Base-by-base conservation (phyloP, 2,329 filamentous ascomycete species). In the Aspergillus puulaauensis region DNA sequence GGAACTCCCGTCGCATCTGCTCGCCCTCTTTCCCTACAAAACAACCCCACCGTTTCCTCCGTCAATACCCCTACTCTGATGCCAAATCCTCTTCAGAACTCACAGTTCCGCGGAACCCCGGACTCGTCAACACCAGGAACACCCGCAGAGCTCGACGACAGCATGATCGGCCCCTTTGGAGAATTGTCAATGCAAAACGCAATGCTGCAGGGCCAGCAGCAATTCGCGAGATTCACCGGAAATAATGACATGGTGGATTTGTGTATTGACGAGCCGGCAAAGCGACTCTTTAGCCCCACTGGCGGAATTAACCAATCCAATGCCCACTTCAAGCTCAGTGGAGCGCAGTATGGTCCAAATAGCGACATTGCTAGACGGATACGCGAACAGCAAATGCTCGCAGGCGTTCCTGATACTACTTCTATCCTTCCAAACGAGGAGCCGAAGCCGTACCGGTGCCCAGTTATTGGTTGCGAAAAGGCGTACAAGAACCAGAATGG, bases 401-500 rank as follows among this genome's bases (percentile, higher is more conserved):
- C 83, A 33, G 83, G 83, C 31, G 76, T 81, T 39, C 78, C 79
- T 27, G 79, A 81, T 63, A 78, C 75, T 35, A 76, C 73, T 15
- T 72, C 74, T 24, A 68, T 78, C 58, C 73, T 76, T 70, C 82
- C 84, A 58, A 89, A 89, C 15, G 93, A 98, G 72, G 93, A 99
- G 73, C 91, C 96, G 69, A 99, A 98, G 77, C 95, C 95, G 0
- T 99, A 96, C 82, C 90, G 93, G 73, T 99, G 95, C 70, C 95
- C 95, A 1, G 95, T 99, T 51, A 96, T 99, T 73, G 95, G 95
- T 6, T 99, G 95, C 70, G 95, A 98, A 75, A 99, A 99, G 81
- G 93, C 95, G 0, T 99, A 99, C 80, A 99, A 99, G 83, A 99
- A 99, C 75, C 95, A 98, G 74, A 99, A 99, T 67, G 95, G 95